Evolutionary conservation across 768 basidiomycete genomes (phyloP), one percentile per base, ranked within the genome.

Genomic region (Lentinula raphanica): DNA sequence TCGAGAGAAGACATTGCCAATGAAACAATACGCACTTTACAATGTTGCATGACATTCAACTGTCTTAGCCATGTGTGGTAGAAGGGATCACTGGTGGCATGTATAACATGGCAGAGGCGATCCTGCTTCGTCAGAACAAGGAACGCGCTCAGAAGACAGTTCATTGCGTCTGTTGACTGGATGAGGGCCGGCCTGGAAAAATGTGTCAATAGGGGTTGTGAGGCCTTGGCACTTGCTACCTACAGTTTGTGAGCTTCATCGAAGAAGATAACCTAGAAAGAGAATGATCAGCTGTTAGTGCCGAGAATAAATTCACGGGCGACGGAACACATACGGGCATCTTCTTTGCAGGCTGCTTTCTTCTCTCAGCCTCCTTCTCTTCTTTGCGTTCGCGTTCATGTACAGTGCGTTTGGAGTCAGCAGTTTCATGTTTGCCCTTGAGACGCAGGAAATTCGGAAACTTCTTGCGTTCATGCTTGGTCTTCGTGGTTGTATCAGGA

Each of bases 41-140:
- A 92, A 67, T 91, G 87, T 64, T 90, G 88, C 78, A 88, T 86
- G 50, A 91, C 81, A 60, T 88, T 90, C 55, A 90, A 75, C 65
- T 90, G 88, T 60, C 88, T 77, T 46, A 92, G 75, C 88, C 87
- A 90, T 12, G 86, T 88, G 63, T 90, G 90, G 65, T 91, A 92
- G 70, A 91, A 91, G 0, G 90, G 88, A 62, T 92, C 89, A 63
- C 87, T 90, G 4, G 89, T 88, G 5, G 87, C 87, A 62, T 91
- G 88, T 51, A 91, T 84, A 64, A 92, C 86, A 65, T 92, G 89
- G 65, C 87, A 89, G 13, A 93, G 70, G n/a, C 87, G 76, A 66
- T 92, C 91, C 69, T 93, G 92, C 72, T 93, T 92, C 31, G 92
- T 92, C 56, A 93, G 73, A 13, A 92, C 91, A 19, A 92, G 82